Percentiles rank a stretch among this genome's conserved stretches.
Conservation (phyloP, 768 basidiomycete species). For the Coprinellus micaceus region DNA sequence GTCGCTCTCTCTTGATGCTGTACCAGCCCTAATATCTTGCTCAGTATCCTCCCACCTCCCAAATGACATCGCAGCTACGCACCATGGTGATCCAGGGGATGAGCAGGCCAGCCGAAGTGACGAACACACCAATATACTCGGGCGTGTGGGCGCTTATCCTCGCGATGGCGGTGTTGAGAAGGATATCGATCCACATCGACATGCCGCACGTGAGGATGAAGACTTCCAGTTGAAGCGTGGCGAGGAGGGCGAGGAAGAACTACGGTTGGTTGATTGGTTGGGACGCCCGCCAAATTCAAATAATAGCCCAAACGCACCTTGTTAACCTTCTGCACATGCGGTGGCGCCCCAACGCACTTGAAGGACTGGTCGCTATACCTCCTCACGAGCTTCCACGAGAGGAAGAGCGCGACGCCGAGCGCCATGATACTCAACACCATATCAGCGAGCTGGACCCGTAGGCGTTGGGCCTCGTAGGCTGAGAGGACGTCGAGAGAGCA, state of each 20-base stretch:
- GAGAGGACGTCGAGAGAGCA: constrained; percentile 49
- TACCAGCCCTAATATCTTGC: constrained; percentile 45
- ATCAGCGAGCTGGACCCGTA: constrained; percentile 45
- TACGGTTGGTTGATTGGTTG: constrained; percentile 16
- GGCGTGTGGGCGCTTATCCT: constrained; percentile 37
- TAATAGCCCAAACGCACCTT: constrained; percentile 16
- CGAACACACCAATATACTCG: constrained; percentile 43
- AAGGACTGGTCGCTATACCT: constrained; percentile 46
- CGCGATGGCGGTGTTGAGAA: constrained; percentile 44
- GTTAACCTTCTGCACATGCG: constrained; percentile 47
- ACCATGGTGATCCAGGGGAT: constrained; percentile 55
- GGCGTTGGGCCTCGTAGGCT: constrained; percentile 38
- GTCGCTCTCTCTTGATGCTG: constrained; percentile 42
- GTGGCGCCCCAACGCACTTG: constrained; percentile 51
- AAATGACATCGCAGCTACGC: constrained; percentile 6
- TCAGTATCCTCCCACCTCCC: not conserved
- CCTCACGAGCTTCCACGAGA: constrained; percentile 19
- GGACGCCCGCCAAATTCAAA: not conserved
- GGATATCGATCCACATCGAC: constrained; percentile 55
- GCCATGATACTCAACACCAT: constrained; percentile 42
- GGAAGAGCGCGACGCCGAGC: constrained; percentile 28
- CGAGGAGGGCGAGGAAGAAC: constrained; percentile 54
- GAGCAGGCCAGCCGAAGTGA: constrained; percentile 42
- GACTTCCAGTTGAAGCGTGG: constrained; percentile 50
- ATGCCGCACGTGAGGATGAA: constrained; percentile 49